Evolutionary conservation across 345 rosid genomes (phyloP), one percentile per base, ranked within the genome.

Genomic region (Bretschneidera sinensis): DNA sequence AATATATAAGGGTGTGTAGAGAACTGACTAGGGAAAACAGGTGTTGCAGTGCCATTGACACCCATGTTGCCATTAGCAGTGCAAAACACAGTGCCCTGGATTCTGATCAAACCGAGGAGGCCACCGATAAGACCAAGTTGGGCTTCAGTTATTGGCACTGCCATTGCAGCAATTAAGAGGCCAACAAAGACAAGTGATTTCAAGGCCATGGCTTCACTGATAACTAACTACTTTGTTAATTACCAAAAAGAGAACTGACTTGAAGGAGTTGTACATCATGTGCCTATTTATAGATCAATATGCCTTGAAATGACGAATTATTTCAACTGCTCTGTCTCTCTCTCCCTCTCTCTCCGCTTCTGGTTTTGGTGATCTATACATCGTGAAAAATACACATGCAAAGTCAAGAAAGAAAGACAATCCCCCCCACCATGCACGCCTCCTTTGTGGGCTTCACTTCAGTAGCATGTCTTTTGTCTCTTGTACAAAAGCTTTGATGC

Each of bases 71-170:
- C 82, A 64, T 75, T 77, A 68, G 25, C 43, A 47, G 82, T 71
- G 80, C 97, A 86, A 19, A 52, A 64, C 5, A 89, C 1, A 21
- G 68, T 67, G 14, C 89, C 91, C 31, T 72, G 65, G 70, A 89
- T 73, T 25, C 33, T 70, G 59, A 77, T 62, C 70, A 80, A 59
- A 18, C 78, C 78, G 6, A 79, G 72, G 53, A 78, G 75, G 22
- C 69, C 62, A 5, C 64, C 58, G 17, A 75, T 25, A 18, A 67
- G 60, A 18, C 85, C 85, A 43, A 82, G 65, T 63, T 86, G 88
- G 20, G 87, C 88, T 31, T 84, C 67, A 9, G 78, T 79, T 33
- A 69, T 20, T 45, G 79, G 77, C 45, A 71, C 68, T n/a, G 71
- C 54, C 51, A 58, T 14, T 24, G 47, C 45, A 21, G 67, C 69